These are phyloP conservation scores for Eucalyptus melliodora DNA, from an alignment of 345 rosid genomes.

Conservation along the genomic window DNA sequence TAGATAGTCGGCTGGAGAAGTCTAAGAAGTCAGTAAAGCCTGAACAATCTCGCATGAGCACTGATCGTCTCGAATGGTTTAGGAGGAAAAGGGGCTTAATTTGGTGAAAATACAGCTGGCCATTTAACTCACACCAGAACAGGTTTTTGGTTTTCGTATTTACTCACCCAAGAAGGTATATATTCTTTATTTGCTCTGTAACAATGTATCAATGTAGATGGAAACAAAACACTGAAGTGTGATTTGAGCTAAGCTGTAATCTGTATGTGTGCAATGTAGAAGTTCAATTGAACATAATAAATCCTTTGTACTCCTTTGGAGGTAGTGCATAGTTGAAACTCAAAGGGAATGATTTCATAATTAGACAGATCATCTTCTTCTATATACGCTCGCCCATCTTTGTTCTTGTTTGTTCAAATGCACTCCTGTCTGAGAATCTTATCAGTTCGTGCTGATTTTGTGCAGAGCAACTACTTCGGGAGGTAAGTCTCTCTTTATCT, in stretches of 20 bases:
- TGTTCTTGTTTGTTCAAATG: not conserved
- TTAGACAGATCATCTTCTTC: not conserved
- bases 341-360: not conserved
- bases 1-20: constrained; percentile 91
- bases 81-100: constrained; percentile 52
- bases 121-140: not conserved
- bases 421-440: not conserved
- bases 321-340: not conserved
- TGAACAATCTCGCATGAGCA: constrained; percentile 91
- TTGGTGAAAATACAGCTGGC: constrained; percentile 46
- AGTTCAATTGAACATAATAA: not conserved
- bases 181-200: constrained; percentile 1
- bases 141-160: not conserved
- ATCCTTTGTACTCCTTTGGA: not conserved
- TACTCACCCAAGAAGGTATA: not conserved
- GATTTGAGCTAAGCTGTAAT: not conserved
- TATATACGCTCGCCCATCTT: not conserved
- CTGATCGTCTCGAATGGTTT: constrained; percentile 75
- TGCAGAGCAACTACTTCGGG: not conserved
- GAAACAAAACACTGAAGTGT: not conserved
- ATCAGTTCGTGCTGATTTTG: not conserved
- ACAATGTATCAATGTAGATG: not conserved
- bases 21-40: constrained; percentile 77
- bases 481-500: not conserved
- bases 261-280: not conserved